A percentile compares a stretch with the other conserved stretches of the same genome.
These are phyloP conservation scores for Backusella mclennaniae DNA, from an alignment of 192 early-diverging fungal genomes.

Conservation along the genomic window DNA sequence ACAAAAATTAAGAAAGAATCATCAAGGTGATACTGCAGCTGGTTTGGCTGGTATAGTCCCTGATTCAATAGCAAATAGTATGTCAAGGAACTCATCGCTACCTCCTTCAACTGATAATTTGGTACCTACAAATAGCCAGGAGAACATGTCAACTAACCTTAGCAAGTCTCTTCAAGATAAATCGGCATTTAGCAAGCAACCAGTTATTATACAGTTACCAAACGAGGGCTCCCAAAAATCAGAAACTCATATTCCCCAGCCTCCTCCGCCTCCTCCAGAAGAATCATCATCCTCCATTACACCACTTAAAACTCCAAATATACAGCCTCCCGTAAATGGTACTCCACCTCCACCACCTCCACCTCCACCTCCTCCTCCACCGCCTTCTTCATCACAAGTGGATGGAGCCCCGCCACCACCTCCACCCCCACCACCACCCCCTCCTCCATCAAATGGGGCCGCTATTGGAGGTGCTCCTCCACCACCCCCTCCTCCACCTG, in stretches of 20 bases:
- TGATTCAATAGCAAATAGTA: neutral
- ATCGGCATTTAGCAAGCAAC: conserved; percentile 8
- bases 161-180: neutral
- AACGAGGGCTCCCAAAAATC: neutral
- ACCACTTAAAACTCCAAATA: neutral
- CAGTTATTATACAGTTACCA: neutral
- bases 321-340: conserved; percentile 5
- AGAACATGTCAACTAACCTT: neutral
- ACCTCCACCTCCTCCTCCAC: conserved; percentile 23
- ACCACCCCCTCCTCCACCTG: conserved; percentile 35
- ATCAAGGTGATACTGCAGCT: neutral
- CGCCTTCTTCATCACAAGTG: conserved; percentile 26
- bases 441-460: conserved; percentile 26
- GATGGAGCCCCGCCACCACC: conserved; percentile 39
- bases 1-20: conserved; percentile 16
- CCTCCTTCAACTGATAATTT: conserved; percentile 35
- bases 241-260: conserved; percentile 14
- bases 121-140: conserved; percentile 8
- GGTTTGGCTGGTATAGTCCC: neutral
- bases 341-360: conserved; percentile 37
- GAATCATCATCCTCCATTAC: neutral
- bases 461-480: neutral
- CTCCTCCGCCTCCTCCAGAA: conserved; percentile 8
- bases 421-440: conserved; percentile 41
- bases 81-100: neutral